These are phyloP conservation scores for Colletotrichum sp. DNA, from an alignment of 2,329 filamentous ascomycete genomes.

Conservation along the genomic window DNA sequence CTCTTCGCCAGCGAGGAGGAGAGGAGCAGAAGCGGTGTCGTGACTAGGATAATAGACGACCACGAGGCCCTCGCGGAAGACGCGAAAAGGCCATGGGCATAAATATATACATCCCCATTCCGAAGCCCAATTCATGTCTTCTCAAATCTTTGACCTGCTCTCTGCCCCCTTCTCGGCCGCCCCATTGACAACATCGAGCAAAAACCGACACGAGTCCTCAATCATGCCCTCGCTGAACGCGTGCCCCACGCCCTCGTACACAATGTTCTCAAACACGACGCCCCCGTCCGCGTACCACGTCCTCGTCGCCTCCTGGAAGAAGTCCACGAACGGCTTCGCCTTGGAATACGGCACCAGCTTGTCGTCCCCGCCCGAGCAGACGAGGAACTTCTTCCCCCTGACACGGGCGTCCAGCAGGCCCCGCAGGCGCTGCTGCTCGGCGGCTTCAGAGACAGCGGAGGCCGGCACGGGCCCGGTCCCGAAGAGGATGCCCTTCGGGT, in stretches of 20 bases:
- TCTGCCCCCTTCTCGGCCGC: constrained; percentile 24
- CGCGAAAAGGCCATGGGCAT: constrained; percentile 44
- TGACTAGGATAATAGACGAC: constrained; percentile 36
- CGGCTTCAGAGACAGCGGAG: constrained; percentile 26
- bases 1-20: constrained; percentile 46
- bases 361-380: constrained; percentile 71
- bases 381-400: constrained; percentile 67
- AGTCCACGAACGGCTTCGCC: constrained; percentile 63
- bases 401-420: constrained; percentile 54
- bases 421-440: constrained; percentile 48
- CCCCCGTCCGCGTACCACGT: constrained; percentile 60
- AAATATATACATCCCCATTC: background rate
- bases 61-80: constrained; percentile 46
- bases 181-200: constrained; percentile 53
- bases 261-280: constrained; percentile 65
- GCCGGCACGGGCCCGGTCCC: constrained; percentile 45
- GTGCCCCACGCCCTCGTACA: constrained; percentile 75
- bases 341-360: constrained; percentile 74
- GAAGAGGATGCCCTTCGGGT: constrained; percentile 80
- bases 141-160: constrained; percentile 33
- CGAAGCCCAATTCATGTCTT: background rate
- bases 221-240: constrained; percentile 73
- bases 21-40: constrained; percentile 40
- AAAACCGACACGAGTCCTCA: constrained; percentile 67
- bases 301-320: constrained; percentile 60